phyloP scores from a whole-genome alignment of 768 basidiomycete species.

The Pleurotus eryngii region DNA sequence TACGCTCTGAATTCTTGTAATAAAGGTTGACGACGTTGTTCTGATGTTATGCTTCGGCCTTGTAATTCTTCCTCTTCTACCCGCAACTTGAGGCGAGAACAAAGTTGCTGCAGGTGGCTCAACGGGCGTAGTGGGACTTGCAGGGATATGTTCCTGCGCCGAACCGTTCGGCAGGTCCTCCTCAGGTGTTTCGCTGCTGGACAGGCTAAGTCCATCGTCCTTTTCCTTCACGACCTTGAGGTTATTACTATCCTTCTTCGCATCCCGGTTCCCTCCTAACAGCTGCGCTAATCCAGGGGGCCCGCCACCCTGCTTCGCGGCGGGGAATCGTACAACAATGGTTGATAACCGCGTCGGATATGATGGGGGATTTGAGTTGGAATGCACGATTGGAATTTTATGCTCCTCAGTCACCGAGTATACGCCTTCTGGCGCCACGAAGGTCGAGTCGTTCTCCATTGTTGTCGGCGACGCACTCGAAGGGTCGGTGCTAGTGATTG shows the following conservation, averaged over 20 bases:
- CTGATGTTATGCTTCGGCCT: slow-evolving; percentile 90
- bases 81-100: slow-evolving; percentile 54
- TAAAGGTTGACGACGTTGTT: slow-evolving; percentile 90
- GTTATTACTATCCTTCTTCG: slow-evolving; percentile 48
- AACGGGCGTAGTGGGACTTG: slow-evolving; percentile 32
- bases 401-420: slow-evolving; percentile 87
- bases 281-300: slow-evolving; percentile 63
- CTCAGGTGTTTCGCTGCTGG: slow-evolving; percentile 79
- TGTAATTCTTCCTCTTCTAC: slow-evolving; percentile 61
- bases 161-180: slow-evolving; percentile 43
- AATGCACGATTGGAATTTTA: slow-evolving; percentile 54
- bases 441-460: slow-evolving; percentile 83
- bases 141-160: slow-evolving; percentile 36
- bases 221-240: slow-evolving; percentile 23
- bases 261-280: slow-evolving; percentile 65
- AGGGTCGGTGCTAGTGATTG: neutral
- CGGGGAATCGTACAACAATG: slow-evolving; percentile 60
- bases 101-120: slow-evolving; percentile 45
- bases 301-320: slow-evolving; percentile 46
- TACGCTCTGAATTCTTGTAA: slow-evolving; percentile 77
- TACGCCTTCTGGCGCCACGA: slow-evolving; percentile 87
- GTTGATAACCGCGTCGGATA: slow-evolving; percentile 65
- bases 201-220: slow-evolving; percentile 70
- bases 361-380: slow-evolving; percentile 29
- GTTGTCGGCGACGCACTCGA: slow-evolving; percentile 16